Base-by-base conservation (phyloP, 148 eudicot genomes). In the Selenicereus undatus region DNA sequence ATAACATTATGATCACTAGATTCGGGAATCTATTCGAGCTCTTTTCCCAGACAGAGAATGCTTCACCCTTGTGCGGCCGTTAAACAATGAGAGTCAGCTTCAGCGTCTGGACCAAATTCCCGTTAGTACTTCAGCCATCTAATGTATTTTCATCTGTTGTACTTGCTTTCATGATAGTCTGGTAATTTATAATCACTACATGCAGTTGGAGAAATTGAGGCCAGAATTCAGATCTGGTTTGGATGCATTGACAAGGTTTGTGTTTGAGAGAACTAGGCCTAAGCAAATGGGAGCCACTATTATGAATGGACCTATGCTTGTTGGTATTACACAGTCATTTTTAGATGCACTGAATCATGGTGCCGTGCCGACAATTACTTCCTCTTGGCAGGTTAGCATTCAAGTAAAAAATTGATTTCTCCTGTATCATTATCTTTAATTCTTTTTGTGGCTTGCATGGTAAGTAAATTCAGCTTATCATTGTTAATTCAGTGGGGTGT, bases 1-100 rank as follows among this genome's bases (percentile, higher is more conserved):
- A 21, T 78, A 26, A 1, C 16, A 30, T 45, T 77, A 24, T 89
- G 62, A 78, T 81, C 54, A 39, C 71, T 86, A 96, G 99, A 93
- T 96, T 71, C 91, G 98, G 60, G 98, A 96, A 79, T 96, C 99
- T 60, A 93, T 96, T 79, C 90, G 94, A 81, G 97, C 98, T 76
- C 97, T 96, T 83, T 96, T 96, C 79, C 99, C 99, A 22, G 98
- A 93, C 81, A 84, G 99, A 89, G 98, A 96, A 82, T 96, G 99
- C 88, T 96, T 90, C 83, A 78, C 99, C 45, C 97, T 96, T 86
- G 99, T 96, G 74, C 92, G 98, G 76, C 98, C 99, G 66, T 77
- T 93, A 80, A 96, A 86, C 90, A 88, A 87, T n/a, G 99, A 93
- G 82, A 87, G 80, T 82, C 93, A 93, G 74, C 98, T 96, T 30